Conservation (phyloP, 2,329 filamentous ascomycete species). For the Colletotrichum cordylinicola region DNA sequence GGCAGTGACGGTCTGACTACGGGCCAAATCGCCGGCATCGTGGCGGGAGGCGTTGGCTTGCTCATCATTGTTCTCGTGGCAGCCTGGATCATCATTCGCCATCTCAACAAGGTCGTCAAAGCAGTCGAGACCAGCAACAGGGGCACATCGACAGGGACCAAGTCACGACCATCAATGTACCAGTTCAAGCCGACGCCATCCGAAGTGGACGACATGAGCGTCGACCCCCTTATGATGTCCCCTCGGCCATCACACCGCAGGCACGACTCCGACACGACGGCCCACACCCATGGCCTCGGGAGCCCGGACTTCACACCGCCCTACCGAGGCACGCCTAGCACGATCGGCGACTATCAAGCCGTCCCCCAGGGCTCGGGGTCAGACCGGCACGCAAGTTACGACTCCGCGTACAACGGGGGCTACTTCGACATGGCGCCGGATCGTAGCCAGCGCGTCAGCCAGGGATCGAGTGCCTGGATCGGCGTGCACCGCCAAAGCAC, state of each 20-base stretch:
- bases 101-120: slow-evolving; percentile 51
- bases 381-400: slow-evolving; percentile 34
- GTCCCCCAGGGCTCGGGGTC: slow-evolving; percentile 20
- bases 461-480: slow-evolving; percentile 25
- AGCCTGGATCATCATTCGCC: slow-evolving; percentile 55
- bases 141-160: slow-evolving; percentile 36
- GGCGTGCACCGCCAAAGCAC: slow-evolving; percentile 33
- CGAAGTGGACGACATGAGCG: slow-evolving; percentile 47
- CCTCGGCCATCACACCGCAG: slow-evolving; percentile 26
- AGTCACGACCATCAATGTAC: slow-evolving; percentile 38
- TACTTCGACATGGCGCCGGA: slow-evolving; percentile 33
- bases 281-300: neutral
- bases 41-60: slow-evolving; percentile 55
- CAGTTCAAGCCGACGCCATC: slow-evolving; percentile 46
- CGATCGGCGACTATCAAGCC: slow-evolving; percentile 19
- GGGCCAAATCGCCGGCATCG: slow-evolving; percentile 56
- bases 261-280: slow-evolving; percentile 15
- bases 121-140: slow-evolving; percentile 38
- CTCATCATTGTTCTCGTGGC: slow-evolving; percentile 52
- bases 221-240: slow-evolving; percentile 43
- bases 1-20: slow-evolving; percentile 40
- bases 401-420: slow-evolving; percentile 28
- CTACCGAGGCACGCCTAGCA: slow-evolving; percentile 1
- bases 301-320: slow-evolving; percentile 28
- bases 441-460: slow-evolving; percentile 23